These are phyloP conservation scores for Nidularia sp. DNA, from an alignment of 768 basidiomycete genomes.

Conservation along the genomic window DNA sequence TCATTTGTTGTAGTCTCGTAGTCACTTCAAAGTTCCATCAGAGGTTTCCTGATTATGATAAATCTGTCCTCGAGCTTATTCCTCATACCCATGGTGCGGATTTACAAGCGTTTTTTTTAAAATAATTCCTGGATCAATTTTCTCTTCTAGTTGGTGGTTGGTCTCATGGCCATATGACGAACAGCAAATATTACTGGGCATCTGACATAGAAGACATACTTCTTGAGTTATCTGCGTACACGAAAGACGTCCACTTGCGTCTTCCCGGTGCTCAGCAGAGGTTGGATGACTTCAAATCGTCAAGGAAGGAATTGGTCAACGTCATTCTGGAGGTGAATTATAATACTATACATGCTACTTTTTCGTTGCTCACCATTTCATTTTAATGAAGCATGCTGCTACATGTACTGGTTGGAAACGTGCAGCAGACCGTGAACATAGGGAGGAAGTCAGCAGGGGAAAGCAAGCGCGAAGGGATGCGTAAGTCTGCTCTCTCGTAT, in stretches of 20 bases:
- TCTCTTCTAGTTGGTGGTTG: conserved; percentile 24
- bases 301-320: conserved; percentile 9
- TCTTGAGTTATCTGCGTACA: conserved; percentile 5
- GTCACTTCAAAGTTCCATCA: conserved; percentile 13
- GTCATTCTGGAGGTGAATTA: conserved; percentile 8
- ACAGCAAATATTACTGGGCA: conserved; percentile 28
- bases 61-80: conserved; percentile 19
- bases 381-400: not conserved
- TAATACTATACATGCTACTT: not conserved
- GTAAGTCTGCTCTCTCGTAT: not conserved
- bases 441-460: not conserved
- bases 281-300: conserved; percentile 17
- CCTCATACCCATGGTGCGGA: conserved; percentile 23
- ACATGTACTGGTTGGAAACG: not conserved
- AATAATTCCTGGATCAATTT: not conserved
- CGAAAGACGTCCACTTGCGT: conserved; percentile 14
- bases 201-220: conserved; percentile 21
- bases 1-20: conserved; percentile 17
- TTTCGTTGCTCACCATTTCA: not conserved
- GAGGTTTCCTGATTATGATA: conserved; percentile 19
- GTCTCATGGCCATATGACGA: conserved; percentile 16
- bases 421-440: not conserved
- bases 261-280: conserved; percentile 16
- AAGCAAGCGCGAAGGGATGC: not conserved
- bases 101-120: not conserved